phyloP scores from a whole-genome alignment of 139 green algal species.

The Closterium sp. region DNA sequence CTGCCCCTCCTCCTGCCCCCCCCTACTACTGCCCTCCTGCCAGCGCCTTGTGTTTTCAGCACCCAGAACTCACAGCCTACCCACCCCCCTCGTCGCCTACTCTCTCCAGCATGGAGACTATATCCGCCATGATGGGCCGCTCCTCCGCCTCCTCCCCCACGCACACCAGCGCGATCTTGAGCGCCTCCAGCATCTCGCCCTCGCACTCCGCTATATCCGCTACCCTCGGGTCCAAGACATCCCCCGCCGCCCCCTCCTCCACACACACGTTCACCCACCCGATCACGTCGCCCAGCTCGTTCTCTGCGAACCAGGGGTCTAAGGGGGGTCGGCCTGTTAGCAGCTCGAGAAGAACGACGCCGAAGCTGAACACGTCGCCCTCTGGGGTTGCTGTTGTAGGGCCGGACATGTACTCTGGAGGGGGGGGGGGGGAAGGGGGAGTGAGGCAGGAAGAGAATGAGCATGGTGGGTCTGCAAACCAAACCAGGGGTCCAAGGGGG shows the following conservation, averaged over 20 bases:
- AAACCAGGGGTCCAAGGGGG: not conserved
- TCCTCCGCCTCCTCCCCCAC: constrained; percentile 11
- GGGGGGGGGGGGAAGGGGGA: too few species aligned
- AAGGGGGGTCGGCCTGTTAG: not conserved
- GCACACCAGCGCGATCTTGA: not conserved
- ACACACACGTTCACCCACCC: not conserved
- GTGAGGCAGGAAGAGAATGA: not conserved
- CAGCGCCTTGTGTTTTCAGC: too few species aligned
- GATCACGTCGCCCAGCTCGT: not conserved
- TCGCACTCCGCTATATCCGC: not conserved
- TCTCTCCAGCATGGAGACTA: too few species aligned
- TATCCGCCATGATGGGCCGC: not conserved
- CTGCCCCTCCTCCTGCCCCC: too few species aligned
- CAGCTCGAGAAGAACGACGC: not conserved
- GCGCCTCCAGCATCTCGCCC: not conserved
- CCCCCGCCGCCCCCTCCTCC: not conserved
- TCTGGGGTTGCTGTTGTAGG: not conserved
- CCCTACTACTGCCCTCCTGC: too few species aligned
- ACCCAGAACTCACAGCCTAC: too few species aligned
- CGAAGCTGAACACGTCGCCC: not conserved
- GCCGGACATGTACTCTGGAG: not conserved
- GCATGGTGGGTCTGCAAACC: not conserved
- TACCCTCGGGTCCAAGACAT: not conserved
- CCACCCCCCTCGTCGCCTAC: too few species aligned
- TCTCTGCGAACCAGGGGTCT: not conserved